Evolutionary conservation across 1,284 basidiomycete species (phyloP).

Genomic region (Schizophyllum commune): DNA sequence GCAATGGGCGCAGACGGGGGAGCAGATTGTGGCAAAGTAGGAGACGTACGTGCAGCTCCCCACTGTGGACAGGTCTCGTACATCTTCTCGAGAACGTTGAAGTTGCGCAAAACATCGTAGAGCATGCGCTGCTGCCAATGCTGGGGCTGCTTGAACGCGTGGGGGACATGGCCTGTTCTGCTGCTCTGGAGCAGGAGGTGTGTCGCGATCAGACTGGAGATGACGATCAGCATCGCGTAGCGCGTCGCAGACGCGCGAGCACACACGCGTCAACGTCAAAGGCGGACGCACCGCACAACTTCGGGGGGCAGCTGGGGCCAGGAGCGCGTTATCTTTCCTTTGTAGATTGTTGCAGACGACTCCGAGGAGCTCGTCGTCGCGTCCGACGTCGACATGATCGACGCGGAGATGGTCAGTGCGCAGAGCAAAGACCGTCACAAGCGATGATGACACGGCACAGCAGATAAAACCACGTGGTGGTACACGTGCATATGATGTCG

Average conservation of each 20-base stretch:
- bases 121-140: constrained; percentile 52
- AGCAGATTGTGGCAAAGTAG: not conserved
- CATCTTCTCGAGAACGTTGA: constrained; percentile 44
- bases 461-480: not conserved
- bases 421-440: not conserved
- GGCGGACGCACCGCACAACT: constrained; percentile 49
- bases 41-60: constrained; percentile 32
- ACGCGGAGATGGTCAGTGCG: not conserved
- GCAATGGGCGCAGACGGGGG: not conserved
- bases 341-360: constrained; percentile 28
- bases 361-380: not conserved
- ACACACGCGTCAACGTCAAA: constrained; percentile 3
- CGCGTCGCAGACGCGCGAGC: constrained; percentile 12
- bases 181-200: constrained; percentile 47
- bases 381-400: not conserved
- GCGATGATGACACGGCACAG: not conserved
- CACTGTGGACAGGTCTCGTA: constrained; percentile 43
- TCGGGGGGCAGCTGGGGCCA: constrained; percentile 67
- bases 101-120: constrained; percentile 47
- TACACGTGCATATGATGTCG: not conserved
- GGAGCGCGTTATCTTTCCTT: constrained; percentile 60
- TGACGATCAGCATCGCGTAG: not conserved
- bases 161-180: constrained; percentile 36
- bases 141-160: constrained; percentile 49
- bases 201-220: constrained; percentile 51